Evolutionary conservation across 2,329 filamentous ascomycete genomes (phyloP).

Genomic region (Ophiognomonia clavigignenti-juglandacearum): DNA sequence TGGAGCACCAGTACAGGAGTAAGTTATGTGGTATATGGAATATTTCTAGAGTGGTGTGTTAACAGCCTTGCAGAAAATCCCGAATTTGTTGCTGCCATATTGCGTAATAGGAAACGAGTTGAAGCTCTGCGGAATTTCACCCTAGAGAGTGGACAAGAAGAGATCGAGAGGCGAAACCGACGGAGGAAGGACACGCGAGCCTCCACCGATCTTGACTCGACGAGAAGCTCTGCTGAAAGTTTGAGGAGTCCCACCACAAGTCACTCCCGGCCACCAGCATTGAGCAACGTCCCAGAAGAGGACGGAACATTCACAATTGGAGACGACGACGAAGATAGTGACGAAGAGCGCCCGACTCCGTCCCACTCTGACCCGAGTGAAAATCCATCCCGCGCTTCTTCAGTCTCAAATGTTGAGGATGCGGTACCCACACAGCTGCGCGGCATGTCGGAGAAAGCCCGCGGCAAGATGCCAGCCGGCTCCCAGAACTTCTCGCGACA

Average conservation of each 20-base stretch:
- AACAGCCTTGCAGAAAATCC: slow-evolving; percentile 60
- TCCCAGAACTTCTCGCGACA: slow-evolving; percentile 80
- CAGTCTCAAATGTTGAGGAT: slow-evolving; percentile 65
- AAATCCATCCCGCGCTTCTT: slow-evolving; percentile 60
- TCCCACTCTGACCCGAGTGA: slow-evolving; percentile 61
- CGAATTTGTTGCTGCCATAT: slow-evolving; percentile 71
- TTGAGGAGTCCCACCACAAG: slow-evolving; percentile 55
- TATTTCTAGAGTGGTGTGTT: slow-evolving; percentile 12
- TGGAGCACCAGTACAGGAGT: slow-evolving; percentile 85
- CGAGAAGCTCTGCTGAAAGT: slow-evolving; percentile 64
- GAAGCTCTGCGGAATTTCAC: slow-evolving; percentile 84
- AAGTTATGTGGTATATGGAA: slow-evolving; percentile 28
- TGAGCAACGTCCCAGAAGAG: slow-evolving; percentile 71
- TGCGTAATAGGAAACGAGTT: slow-evolving; percentile 77
- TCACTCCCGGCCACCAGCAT: slow-evolving; percentile 47
- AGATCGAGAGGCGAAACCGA: slow-evolving; percentile 76
- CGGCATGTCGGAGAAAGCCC: slow-evolving; percentile 95
- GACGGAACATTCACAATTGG: slow-evolving; percentile 84
- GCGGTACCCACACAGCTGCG: slow-evolving; percentile 76
- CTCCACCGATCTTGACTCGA: slow-evolving; percentile 43
- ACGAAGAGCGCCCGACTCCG: slow-evolving; percentile 51
- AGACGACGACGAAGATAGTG: slow-evolving; percentile 63
- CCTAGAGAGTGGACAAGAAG: slow-evolving; percentile 84
- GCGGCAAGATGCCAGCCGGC: slow-evolving; percentile 90
- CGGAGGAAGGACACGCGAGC: slow-evolving; percentile 59